Base-by-base conservation (phyloP, 129 eudicot species). In the Escallonia rubra region DNA sequence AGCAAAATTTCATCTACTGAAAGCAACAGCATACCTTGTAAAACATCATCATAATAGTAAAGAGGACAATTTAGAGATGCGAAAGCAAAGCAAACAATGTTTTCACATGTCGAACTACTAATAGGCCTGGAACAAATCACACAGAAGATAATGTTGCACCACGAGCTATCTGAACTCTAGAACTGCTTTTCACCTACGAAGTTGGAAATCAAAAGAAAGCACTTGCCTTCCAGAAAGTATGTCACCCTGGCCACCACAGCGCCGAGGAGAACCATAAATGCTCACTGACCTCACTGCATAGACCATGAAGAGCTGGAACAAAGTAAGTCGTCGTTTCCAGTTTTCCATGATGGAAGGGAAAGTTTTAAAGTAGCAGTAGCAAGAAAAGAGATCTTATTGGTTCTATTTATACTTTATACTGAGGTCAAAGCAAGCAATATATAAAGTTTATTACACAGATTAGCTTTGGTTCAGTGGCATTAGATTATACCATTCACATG, bases 211-310 rank as follows among this genome's bases (percentile, higher is more conserved):
- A 8, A 23, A 23, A 23, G 34, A 23, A 70, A 51, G 54, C 41
- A 59, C 62, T 70, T 81, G 80, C 99, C 99, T 85, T 79, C 99
- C 99, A 57, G 99, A 89, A 48, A 94, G 99, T 78, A 94, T 87
- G 78, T 94, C 99, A 62, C 99, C 99, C 79, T 94, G 99, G 51
- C 99, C 99, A 72, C 99, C 99, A 75, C 99, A 94, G 59, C 97
- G 99, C 66, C 99, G 78, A 11, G 96, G 99, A 71, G 99, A 89
- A 59, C 99, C 99, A 70, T 72, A 87, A 50, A 72, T 72, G 76
- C 87, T 89, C 62, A 94, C 99, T 34, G 97, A 78, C 74, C 63
- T 76, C 67, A 87, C 99, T 94, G 85, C 72, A 78, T 45, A 40
- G 45, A 46, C 56, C 50, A 45, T 7, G 23, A 60, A 14, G 4